Evolutionary conservation across 2,329 filamentous ascomycete species (phyloP).

Genomic region (Blumeriella jaapii): DNA sequence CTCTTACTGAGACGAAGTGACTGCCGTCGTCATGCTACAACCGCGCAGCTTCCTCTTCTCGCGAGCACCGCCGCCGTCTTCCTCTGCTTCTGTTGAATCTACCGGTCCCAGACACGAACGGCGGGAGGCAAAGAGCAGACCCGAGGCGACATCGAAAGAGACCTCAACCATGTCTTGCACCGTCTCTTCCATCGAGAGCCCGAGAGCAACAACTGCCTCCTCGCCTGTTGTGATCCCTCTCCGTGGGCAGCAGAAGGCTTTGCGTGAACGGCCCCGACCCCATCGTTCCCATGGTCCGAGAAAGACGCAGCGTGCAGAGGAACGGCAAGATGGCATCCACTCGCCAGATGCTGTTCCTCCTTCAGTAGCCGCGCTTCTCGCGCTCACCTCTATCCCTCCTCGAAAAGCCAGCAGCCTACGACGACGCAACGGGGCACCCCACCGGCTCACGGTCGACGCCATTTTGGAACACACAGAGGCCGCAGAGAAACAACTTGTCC

Average conservation of each 20-base stretch:
- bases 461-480: constrained; percentile 42
- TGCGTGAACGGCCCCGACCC: constrained; percentile 16
- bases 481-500: constrained; percentile 41
- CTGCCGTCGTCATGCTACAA: constrained; percentile 17
- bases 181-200: constrained; percentile 7
- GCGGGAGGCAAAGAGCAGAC: constrained; percentile 9
- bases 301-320: constrained; percentile 11
- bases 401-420: constrained; percentile 26
- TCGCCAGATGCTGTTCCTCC: constrained; percentile 44
- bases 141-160: constrained; percentile 7
- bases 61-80: constrained; percentile 6
- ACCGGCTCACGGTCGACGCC: constrained; percentile 42
- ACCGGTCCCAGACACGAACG: constrained; percentile 14
- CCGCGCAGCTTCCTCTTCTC: constrained; percentile 22
- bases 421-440: constrained; percentile 13
- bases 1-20: constrained; percentile 9
- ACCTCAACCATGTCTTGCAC: constrained; percentile 6
- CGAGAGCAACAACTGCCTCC: constrained; percentile 19
- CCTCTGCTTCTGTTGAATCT: constrained; percentile 4
- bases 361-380: constrained; percentile 48
- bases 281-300: constrained; percentile 16
- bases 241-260: constrained; percentile 16
- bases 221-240: constrained; percentile 25
- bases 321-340: constrained; percentile 33
- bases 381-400: constrained; percentile 48